Percentiles rank a stretch among this genome's conserved stretches.
Evolutionary conservation across 768 basidiomycete genomes (phyloP).

Genomic region (Boletus bicolor): DNA sequence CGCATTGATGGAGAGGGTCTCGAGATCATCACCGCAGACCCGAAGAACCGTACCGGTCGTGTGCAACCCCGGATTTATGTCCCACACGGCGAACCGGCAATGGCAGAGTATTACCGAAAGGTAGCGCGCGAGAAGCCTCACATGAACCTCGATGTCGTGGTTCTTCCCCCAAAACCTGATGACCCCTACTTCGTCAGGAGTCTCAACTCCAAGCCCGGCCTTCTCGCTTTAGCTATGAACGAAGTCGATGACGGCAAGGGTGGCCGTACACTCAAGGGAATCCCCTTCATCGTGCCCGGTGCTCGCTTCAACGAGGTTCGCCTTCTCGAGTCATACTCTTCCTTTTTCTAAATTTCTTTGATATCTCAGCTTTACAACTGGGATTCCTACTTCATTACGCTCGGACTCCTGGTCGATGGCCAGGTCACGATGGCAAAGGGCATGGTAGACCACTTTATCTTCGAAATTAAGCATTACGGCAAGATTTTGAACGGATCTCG

Average conservation of each 20-base stretch:
- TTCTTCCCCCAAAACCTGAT: constrained; percentile 82
- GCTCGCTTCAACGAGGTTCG: constrained; percentile 89
- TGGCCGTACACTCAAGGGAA: constrained; percentile 81
- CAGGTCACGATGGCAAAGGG: constrained; percentile 93
- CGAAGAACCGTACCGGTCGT: constrained; percentile 92
- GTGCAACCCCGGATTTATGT: constrained; percentile 93
- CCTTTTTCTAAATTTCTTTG: constrained; percentile 5
- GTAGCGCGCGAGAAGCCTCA: constrained; percentile 92
- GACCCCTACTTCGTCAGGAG: constrained; percentile 89
- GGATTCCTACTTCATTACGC: constrained; percentile 93
- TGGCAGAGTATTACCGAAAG: constrained; percentile 92
- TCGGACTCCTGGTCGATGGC: constrained; percentile 93
- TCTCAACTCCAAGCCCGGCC: constrained; percentile 90
- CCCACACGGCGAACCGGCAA: constrained; percentile 87
- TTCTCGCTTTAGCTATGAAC: constrained; percentile 94
- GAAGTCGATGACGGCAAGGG: constrained; percentile 78
- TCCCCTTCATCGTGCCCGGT: constrained; percentile 97
- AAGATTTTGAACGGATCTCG: constrained; percentile 97
- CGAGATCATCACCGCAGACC: constrained; percentile 96
- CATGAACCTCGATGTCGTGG: constrained; percentile 88
- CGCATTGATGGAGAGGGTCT: constrained; percentile 96
- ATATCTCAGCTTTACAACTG: constrained; percentile 78
- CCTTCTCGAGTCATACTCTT: constrained; percentile 7
- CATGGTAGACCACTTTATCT: constrained; percentile 99
- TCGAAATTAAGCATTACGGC: constrained; percentile 97